Conservation (phyloP, 257 asterid genomes). For the Coffea canephora region DNA sequence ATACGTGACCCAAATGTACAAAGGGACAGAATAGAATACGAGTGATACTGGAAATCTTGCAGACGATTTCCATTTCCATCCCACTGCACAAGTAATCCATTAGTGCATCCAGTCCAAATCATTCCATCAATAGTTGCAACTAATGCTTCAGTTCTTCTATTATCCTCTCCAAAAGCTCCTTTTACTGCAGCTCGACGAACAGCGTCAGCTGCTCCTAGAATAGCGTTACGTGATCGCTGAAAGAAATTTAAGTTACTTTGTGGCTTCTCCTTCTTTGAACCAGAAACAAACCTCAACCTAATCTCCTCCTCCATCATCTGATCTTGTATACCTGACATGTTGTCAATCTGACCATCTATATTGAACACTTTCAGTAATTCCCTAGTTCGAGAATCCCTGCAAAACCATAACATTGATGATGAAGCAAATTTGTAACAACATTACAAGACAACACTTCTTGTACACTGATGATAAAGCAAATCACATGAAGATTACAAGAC, state of each 20-base stretch:
- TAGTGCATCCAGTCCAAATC: constrained; percentile 91
- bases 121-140: constrained; percentile 65
- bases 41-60: constrained; percentile 68
- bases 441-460: no score
- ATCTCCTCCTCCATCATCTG: constrained; percentile 67
- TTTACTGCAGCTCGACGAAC: constrained; percentile 87
- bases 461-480: constrained; percentile 10
- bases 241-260: constrained; percentile 72
- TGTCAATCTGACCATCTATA: constrained; percentile 89
- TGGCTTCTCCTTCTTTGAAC: constrained; percentile 61
- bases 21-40: constrained; percentile 67
- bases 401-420: constrained; percentile 1
- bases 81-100: constrained; percentile 88
- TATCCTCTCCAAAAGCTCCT: constrained; percentile 84
- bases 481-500: background rate
- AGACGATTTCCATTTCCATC: constrained; percentile 83
- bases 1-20: constrained; percentile 70
- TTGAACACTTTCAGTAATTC: constrained; percentile 79
- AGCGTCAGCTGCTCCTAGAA: constrained; percentile 98
- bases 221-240: constrained; percentile 96
- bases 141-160: constrained; percentile 79
- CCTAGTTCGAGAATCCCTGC: constrained; percentile 90
- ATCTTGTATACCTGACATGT: constrained; percentile 47
- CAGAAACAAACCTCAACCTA: constrained; percentile 47
- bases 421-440: background rate